These are phyloP conservation scores for Naganishia onofrii DNA, from an alignment of 768 basidiomycete genomes.

Conservation along the genomic window DNA sequence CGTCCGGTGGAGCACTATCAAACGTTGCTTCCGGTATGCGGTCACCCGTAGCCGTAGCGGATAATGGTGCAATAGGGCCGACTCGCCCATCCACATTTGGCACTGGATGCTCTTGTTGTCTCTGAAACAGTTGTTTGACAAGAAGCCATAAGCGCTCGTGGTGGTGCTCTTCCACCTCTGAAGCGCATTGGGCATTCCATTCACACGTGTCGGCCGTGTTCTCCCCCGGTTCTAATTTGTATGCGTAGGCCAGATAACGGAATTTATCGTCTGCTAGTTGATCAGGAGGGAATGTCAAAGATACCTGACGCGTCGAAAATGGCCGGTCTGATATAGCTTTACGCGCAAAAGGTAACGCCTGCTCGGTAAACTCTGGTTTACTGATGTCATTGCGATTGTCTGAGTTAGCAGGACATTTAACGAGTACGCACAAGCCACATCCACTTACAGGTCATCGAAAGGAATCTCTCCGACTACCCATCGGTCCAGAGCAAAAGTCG, in stretches of 20 bases:
- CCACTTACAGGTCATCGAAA: slow-evolving; percentile 50
- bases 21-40: not conserved
- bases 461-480: slow-evolving; percentile 49
- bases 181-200: slow-evolving; percentile 38
- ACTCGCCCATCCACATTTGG: slow-evolving; percentile 10
- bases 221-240: slow-evolving; percentile 38
- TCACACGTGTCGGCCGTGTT: slow-evolving; percentile 36
- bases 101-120: slow-evolving; percentile 21
- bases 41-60: slow-evolving; percentile 2
- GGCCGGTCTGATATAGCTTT: slow-evolving; percentile 42
- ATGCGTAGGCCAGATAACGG: slow-evolving; percentile 44
- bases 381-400: not conserved
- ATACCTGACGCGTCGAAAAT: slow-evolving; percentile 44
- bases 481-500: slow-evolving; percentile 42
- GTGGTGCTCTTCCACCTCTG: slow-evolving; percentile 10
- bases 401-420: too few relatives aligned
- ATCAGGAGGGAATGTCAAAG: slow-evolving; percentile 34
- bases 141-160: slow-evolving; percentile 23
- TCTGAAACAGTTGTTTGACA: slow-evolving; percentile 16
- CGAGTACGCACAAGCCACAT: too few relatives aligned
- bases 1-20: slow-evolving; percentile 1
- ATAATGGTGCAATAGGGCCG: not conserved
- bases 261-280: slow-evolving; percentile 42
- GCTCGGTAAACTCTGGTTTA: slow-evolving; percentile 37
- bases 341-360: slow-evolving; percentile 43